phyloP scores from a whole-genome alignment of 148 eudicot species.

The Amaranthus cruentus region DNA sequence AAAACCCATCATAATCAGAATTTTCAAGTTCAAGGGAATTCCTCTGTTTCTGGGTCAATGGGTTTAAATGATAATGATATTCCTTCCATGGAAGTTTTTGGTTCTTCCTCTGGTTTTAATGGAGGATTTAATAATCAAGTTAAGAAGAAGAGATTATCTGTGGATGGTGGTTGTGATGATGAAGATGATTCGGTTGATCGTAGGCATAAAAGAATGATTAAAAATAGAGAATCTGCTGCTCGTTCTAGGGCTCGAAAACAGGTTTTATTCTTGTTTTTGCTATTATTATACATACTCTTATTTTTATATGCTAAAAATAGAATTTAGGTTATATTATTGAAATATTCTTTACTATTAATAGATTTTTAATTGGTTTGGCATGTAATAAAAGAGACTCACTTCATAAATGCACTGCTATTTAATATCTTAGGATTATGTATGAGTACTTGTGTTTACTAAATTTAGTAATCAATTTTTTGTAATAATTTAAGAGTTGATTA shows the following conservation, averaged over 20 bases:
- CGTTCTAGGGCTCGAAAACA: slow-evolving; percentile 54
- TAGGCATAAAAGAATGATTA: slow-evolving; percentile 42
- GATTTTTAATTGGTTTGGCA: too few relatives aligned
- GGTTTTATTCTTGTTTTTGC: slow-evolving; percentile 16
- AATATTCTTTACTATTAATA: too few relatives aligned
- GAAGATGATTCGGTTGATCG: slow-evolving; percentile 26
- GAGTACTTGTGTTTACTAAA: too few relatives aligned
- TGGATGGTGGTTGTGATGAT: not conserved
- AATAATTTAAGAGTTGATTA: too few relatives aligned
- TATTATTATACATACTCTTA: not conserved
- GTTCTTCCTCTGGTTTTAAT: slow-evolving; percentile 8
- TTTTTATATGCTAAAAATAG: too few relatives aligned
- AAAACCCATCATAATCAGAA: not conserved
- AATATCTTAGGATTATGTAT: too few relatives aligned
- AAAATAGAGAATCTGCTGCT: slow-evolving; percentile 57
- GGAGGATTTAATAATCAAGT: not conserved
- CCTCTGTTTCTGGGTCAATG: not conserved
- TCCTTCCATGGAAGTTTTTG: slow-evolving; percentile 24
- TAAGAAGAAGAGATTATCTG: slow-evolving; percentile 26
- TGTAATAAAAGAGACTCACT: too few relatives aligned
- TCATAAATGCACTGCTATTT: too few relatives aligned
- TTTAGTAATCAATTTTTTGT: too few relatives aligned
- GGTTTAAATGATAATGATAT: not conserved
- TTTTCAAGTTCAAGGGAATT: not conserved
- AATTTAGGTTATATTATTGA: too few relatives aligned